A percentile compares a stretch with the other conserved stretches of the same genome.
Conservation (phyloP, 2,329 filamentous ascomycete genomes). For the Penicillium vulpinum region DNA sequence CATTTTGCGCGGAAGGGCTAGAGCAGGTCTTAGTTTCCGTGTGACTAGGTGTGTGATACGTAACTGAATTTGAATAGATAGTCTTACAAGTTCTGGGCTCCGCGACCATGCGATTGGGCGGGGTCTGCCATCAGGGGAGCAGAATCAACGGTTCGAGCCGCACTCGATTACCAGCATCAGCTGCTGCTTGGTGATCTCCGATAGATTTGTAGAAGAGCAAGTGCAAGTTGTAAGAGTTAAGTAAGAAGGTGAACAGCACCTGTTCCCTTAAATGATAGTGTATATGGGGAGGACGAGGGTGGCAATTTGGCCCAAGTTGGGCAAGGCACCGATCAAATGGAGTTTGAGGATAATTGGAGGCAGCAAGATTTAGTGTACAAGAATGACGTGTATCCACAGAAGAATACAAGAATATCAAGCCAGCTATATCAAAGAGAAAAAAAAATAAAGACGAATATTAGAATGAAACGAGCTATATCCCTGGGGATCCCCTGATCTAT, state of each 20-base stretch:
- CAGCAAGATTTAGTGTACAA: slow-evolving; percentile 21
- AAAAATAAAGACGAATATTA: background rate
- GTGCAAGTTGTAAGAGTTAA: background rate
- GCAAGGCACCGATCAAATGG: slow-evolving; percentile 23
- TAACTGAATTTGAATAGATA: background rate
- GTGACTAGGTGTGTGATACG: slow-evolving; percentile 1
- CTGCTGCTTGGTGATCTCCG: slow-evolving; percentile 11
- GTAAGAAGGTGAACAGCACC: background rate
- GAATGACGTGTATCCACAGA: slow-evolving; percentile 19
- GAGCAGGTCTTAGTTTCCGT: slow-evolving; percentile 15
- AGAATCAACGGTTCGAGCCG: slow-evolving; percentile 3
- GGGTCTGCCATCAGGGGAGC: slow-evolving; percentile 29
- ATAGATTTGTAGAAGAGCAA: background rate
- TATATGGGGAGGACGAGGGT: slow-evolving; percentile 14
- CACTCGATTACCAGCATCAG: slow-evolving; percentile 16
- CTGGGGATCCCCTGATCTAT: slow-evolving; percentile 13
- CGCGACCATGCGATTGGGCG: slow-evolving; percentile 26
- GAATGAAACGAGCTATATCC: background rate
- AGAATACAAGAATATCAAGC: background rate
- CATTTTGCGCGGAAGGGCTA: slow-evolving; percentile 21
- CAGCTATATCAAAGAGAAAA: background rate
- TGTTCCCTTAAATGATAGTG: background rate
- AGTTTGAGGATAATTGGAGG: slow-evolving; percentile 7
- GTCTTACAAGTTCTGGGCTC: slow-evolving; percentile 29
- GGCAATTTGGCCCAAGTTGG: slow-evolving; percentile 16